phyloP scores from a whole-genome alignment of 2,329 filamentous ascomycete genomes.

The Chaetoscypha palmicola region DNA sequence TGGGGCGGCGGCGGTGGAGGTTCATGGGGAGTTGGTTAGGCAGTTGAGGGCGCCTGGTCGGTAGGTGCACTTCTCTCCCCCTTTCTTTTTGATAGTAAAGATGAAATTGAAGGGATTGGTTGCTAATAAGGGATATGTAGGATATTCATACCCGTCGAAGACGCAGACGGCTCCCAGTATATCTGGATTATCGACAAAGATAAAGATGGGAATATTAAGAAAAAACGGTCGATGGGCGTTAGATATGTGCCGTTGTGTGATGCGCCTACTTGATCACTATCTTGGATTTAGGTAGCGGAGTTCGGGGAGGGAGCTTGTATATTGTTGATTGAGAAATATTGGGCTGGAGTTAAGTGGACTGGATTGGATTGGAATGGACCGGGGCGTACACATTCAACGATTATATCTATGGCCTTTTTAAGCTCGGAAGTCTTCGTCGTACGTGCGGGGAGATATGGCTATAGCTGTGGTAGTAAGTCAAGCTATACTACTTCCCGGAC shows the following conservation, averaged over 20 bases:
- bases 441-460: no score
- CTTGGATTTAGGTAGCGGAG: neutral
- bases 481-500: no score
- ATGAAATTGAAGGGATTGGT: constrained; percentile 8
- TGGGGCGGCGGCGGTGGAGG: constrained; percentile 70
- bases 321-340: no score
- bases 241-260: constrained; percentile 73
- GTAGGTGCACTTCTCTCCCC: constrained; percentile 28
- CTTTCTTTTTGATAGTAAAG: neutral
- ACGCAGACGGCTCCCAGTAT: constrained; percentile 47
- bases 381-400: no score
- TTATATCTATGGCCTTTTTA: no score
- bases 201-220: constrained; percentile 51
- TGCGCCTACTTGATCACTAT: constrained; percentile 38
- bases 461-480: no score
- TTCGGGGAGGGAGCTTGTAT: no score
- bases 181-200: constrained; percentile 73
- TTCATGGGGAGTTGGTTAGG: constrained; percentile 65
- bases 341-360: no score
- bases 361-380: no score
- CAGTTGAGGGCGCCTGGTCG: constrained; percentile 75
- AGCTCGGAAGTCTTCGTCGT: no score
- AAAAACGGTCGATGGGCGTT: constrained; percentile 60
- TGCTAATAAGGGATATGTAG: no score
- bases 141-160: constrained; percentile 72